Conservation (phyloP, 108 stramenopile genomes). For the Skeletonema grethae region DNA sequence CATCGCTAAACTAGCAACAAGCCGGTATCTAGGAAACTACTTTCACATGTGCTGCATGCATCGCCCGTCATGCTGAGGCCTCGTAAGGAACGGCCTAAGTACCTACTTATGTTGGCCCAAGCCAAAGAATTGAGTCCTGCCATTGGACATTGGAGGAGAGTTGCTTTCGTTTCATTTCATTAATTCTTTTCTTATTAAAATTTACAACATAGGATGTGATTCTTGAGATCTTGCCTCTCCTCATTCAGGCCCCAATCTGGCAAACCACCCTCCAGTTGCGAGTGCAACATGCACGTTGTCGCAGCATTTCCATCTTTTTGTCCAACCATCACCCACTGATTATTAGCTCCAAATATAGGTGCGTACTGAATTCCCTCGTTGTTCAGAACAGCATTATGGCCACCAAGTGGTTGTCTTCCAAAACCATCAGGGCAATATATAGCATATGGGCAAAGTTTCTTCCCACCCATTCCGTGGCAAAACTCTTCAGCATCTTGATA, state of each 20-base stretch:
- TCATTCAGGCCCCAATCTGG: conserved; percentile 10
- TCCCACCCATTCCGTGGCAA: conserved; percentile 15
- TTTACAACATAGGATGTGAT: conserved; percentile 1
- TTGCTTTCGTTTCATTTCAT: too few relatives aligned
- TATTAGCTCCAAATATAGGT: conserved; percentile 21
- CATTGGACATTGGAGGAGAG: too few relatives aligned
- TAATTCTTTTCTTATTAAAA: neutral
- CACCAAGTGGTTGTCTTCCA: conserved; percentile 19
- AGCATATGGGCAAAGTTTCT: conserved; percentile 35
- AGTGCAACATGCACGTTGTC: conserved; percentile 38
- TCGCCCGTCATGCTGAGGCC: too few relatives aligned
- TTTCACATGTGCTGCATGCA: too few relatives aligned
- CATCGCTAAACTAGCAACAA: too few relatives aligned
- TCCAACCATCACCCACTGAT: conserved; percentile 40
- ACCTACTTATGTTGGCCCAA: too few relatives aligned
- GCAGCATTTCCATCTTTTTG: conserved; percentile 34
- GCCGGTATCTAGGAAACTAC: too few relatives aligned
- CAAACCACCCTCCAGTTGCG: conserved; percentile 2
- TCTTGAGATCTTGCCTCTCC: conserved; percentile 1
- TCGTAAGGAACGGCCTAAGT: too few relatives aligned
- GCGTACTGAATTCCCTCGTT: conserved; percentile 26
- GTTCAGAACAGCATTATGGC: conserved; percentile 25
- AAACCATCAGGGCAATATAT: conserved; percentile 38
- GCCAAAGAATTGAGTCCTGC: too few relatives aligned
- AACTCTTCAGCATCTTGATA: conserved; percentile 24